Evolutionary conservation across 169 alveolate genomes (phyloP), one percentile per base, ranked within the genome.

Genomic region (Cryptosporidium meleagridis): DNA sequence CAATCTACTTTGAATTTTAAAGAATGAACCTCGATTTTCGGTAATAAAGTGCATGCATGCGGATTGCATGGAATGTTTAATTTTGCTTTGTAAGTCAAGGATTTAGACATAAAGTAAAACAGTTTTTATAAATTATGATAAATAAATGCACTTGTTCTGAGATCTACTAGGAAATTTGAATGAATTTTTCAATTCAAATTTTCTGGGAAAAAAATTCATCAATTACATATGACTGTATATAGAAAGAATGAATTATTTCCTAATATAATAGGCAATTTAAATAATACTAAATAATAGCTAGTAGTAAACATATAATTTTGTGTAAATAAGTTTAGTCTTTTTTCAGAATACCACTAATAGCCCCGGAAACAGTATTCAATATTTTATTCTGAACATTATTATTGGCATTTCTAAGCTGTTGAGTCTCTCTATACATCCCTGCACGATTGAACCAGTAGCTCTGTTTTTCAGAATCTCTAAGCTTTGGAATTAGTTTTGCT

Each of bases 341-440:
- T 33, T 55, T 73, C 68, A 73, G 18, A 53, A 73, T 73, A 4
- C 70, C 70, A 33, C 71, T 62, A 10, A 73, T 58, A 12, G 89
- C 89, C 5, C 75, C 89, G 1, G 89, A 80, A 37, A 80, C 39
- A 23, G 80, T 80, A 41, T 62, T 48, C 1, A 62, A 18, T 39
- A 80, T 80, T 62, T 65, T 80, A 12, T 61, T 45, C 45, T 80
- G 89, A 9, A 80, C 89, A 9, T 55, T 59, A 16, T 26, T 31
- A 41, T 33, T 33, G 0, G 69, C 51, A 29, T 61, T 75, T 62
- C 75, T 80, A 31, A 65, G 26, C 10, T 59, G 80, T 39, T 67
- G 80, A 41, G 89, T 65, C 48, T 80, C 89, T 62, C 89, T 59
- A 26, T 80, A 65, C 80, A 80, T 80, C 41, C 89, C 89, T 80